These are phyloP conservation scores for Phytophthora pini DNA, from an alignment of 352 stramenopile species.

Conservation along the genomic window DNA sequence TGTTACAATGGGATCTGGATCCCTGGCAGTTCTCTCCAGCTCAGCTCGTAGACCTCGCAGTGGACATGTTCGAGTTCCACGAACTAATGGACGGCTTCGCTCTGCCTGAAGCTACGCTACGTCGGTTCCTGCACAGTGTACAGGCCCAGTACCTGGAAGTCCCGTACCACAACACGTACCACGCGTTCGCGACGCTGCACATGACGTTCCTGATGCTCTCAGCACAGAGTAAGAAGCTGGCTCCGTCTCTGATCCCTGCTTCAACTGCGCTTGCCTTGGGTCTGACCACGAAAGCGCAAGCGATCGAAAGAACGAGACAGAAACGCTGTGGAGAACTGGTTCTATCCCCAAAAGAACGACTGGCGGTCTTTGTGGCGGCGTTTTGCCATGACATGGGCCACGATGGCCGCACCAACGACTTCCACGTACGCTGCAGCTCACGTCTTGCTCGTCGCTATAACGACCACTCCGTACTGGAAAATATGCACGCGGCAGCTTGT, in stretches of 20 bases:
- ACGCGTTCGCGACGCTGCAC: slow-evolving; percentile 85
- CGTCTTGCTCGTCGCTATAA: slow-evolving; percentile 88
- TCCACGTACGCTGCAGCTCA: slow-evolving; percentile 82
- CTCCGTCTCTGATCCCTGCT: slow-evolving; percentile 22
- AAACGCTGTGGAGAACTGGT: slow-evolving; percentile 48
- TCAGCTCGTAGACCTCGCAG: slow-evolving; percentile 68
- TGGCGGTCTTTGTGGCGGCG: slow-evolving; percentile 80
- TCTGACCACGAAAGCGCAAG: slow-evolving; percentile 28
- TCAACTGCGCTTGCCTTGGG: slow-evolving; percentile 26
- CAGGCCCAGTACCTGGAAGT: slow-evolving; percentile 82
- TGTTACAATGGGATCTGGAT: slow-evolving; percentile 62
- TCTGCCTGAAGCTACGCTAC: slow-evolving; percentile 61
- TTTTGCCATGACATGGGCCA: slow-evolving; percentile 92
- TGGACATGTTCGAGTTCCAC: slow-evolving; percentile 80
- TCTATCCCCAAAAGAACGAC: slow-evolving; percentile 54
- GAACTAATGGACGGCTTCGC: slow-evolving; percentile 68
- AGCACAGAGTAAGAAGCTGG: slow-evolving; percentile 53
- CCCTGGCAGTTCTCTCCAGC: slow-evolving; percentile 66
- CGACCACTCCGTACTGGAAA: slow-evolving; percentile 89
- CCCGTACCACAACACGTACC: slow-evolving; percentile 89
- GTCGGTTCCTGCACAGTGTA: slow-evolving; percentile 71
- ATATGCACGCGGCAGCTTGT: slow-evolving; percentile 85
- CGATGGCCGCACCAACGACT: slow-evolving; percentile 89
- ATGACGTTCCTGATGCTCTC: slow-evolving; percentile 79
- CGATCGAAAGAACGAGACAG: slow-evolving; percentile 27